Percentiles rank a stretch among this genome's conserved stretches.
Evolutionary conservation across 2,329 filamentous ascomycete species (phyloP).

Genomic region (Chrysoporthe austroafricana): DNA sequence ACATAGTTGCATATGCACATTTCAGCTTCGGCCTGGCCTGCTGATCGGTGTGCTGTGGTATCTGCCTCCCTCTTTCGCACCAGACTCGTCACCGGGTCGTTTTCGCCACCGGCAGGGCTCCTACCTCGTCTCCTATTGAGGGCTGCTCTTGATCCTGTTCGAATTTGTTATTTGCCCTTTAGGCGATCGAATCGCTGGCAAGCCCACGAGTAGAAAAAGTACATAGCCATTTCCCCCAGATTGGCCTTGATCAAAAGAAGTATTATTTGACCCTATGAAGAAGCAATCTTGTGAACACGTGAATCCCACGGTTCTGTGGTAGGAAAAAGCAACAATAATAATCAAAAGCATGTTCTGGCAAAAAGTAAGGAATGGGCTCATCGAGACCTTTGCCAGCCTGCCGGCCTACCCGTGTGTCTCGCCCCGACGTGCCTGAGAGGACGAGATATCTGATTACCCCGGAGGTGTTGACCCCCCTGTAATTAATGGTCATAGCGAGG

Average conservation of each 20-base stretch:
- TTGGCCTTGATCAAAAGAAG: too few species aligned
- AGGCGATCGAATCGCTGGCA: too few species aligned
- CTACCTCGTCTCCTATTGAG: background rate
- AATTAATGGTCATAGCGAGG: background rate
- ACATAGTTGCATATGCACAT: background rate
- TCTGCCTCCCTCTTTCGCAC: background rate
- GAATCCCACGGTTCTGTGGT: background rate
- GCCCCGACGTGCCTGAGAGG: background rate
- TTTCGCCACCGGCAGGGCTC: background rate
- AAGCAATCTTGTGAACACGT: background rate
- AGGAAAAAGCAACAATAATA: background rate
- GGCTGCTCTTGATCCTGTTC: background rate
- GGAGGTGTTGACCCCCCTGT: background rate
- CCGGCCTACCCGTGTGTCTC: background rate
- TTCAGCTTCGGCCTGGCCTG: background rate
- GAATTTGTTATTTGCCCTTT: background rate
- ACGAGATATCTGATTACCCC: background rate
- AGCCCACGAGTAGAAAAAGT: too few species aligned
- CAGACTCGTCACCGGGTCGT: background rate
- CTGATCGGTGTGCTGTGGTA: background rate
- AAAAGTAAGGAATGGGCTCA: background rate
- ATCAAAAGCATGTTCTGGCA: background rate
- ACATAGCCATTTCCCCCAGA: too few species aligned
- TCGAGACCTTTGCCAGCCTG: background rate
- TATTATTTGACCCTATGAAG: background rate